Base-by-base conservation (phyloP, 2,329 filamentous ascomycete species). In the Penicillium italicum region DNA sequence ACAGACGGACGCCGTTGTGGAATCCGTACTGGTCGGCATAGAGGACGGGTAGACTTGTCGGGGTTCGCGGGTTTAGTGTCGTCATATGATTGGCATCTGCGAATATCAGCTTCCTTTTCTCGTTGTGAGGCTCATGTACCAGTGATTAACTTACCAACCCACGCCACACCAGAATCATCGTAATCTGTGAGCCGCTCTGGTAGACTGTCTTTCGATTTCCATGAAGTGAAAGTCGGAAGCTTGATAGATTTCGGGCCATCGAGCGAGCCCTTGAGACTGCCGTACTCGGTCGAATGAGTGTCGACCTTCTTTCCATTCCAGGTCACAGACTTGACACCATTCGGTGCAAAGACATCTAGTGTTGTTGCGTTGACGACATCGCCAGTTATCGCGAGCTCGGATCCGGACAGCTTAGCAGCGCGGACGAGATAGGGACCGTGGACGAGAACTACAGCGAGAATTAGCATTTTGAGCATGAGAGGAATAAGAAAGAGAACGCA, bases 401-500 rank as follows among this genome's bases (percentile, higher is more conserved):
- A 67, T 8, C 67, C 66, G 2, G 71, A 69, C 2, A 79, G 60
- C 0, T 55, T 67, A 5, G 78, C 78, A 1, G 74, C 75, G 5
- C 81, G 78, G 7, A 83, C 78, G 4, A 83, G 74, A 42, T 81
- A 82, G 0, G 80, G 78, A 0, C 81, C 81, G 22, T 80, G 77
- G 2, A 83, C 73, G 12, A 83, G 68, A 5, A 82, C 78, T 81
- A 31, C 8, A 12, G 20, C 24, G 5, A 2, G 41, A n/a, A 33
- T 45, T 20, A 47, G 16, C 26, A 0, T 38, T 12, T 6, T 14
- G 1, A 2, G 3, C 18, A 50, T 16, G 0, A 10, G 14, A 18
- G 11, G 20, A 0, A 26, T 20, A 1, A 4, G 3, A 0, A 2
- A 20, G 2, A 4, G 22, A 24, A 58, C 70, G 55, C 57, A 80